phyloP scores from a whole-genome alignment of 495 filamentous ascomycete species.

The Penicillium diatomitis region DNA sequence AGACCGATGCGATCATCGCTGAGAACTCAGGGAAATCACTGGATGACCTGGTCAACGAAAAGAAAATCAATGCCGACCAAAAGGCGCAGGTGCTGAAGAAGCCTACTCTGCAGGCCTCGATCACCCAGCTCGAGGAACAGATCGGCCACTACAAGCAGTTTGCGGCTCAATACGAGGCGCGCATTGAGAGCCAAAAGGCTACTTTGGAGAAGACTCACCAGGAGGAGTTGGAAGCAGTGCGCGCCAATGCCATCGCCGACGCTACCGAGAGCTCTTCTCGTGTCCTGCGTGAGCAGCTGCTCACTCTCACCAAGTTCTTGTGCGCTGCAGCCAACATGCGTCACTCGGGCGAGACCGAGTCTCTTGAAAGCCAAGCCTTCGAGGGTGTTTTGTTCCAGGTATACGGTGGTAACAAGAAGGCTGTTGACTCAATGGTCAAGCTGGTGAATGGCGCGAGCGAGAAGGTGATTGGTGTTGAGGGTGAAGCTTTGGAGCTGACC shows the following conservation, averaged over 20 bases:
- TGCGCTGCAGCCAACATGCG: conserved; percentile 67
- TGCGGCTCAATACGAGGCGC: conserved; percentile 65
- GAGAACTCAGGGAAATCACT: conserved; percentile 68
- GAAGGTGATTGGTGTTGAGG: conserved; percentile 53
- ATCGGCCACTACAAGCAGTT: conserved; percentile 75
- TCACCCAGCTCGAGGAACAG: conserved; percentile 75
- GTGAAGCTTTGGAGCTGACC: conserved; percentile 56
- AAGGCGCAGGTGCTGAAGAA: conserved; percentile 85
- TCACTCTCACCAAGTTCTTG: conserved; percentile 70
- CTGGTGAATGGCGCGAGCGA: conserved; percentile 76
- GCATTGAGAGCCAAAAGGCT: conserved; percentile 57
- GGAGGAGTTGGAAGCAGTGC: conserved; percentile 63
- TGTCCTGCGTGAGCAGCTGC: conserved; percentile 45
- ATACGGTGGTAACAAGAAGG: conserved; percentile 76
- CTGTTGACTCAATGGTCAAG: conserved; percentile 75
- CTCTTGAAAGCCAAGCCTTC: conserved; percentile 69
- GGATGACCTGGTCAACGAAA: conserved; percentile 70
- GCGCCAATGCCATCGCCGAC: conserved; percentile 53
- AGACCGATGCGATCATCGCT: conserved; percentile 67
- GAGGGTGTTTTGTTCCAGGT: conserved; percentile 83
- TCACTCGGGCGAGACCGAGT: conserved; percentile 53
- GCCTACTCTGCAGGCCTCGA: conserved; percentile 66
- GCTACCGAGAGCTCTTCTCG: conserved; percentile 46
- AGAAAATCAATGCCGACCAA: conserved; percentile 78
- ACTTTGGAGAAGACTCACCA: conserved; percentile 59